These are phyloP conservation scores for Penicillium manginii DNA, from an alignment of 495 filamentous ascomycete genomes.

Conservation along the genomic window DNA sequence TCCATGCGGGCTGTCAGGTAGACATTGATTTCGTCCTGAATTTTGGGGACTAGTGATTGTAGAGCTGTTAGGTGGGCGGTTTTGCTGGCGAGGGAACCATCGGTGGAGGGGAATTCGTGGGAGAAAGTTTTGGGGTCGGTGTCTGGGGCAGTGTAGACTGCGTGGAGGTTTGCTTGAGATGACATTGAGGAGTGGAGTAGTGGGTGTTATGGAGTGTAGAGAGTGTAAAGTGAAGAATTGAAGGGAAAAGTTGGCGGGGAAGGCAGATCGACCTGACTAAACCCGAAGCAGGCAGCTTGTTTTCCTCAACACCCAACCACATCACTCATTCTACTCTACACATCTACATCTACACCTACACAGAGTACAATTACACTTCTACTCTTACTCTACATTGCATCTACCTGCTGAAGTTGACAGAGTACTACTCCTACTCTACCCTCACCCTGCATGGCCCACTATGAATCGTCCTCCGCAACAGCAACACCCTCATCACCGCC, in stretches of 20 bases:
- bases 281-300: no score
- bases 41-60: slow-evolving; percentile 56
- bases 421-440: no score
- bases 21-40: slow-evolving; percentile 78
- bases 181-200: neutral
- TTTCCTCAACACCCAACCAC: no score
- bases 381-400: no score
- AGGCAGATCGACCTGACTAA: slow-evolving; percentile 12
- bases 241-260: no score
- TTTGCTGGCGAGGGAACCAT: slow-evolving; percentile 51
- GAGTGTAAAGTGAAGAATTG: neutral
- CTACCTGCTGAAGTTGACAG: no score
- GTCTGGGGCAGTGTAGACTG: slow-evolving; percentile 62
- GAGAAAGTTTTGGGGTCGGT: slow-evolving; percentile 41
- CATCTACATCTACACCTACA: no score
- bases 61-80: slow-evolving; percentile 69
- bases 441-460: neutral
- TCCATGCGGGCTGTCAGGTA: slow-evolving; percentile 90
- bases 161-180: slow-evolving; percentile 43
- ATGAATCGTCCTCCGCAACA: neutral
- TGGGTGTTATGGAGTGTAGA: neutral
- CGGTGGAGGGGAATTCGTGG: slow-evolving; percentile 44
- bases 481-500: slow-evolving; percentile 22
- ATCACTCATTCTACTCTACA: no score
- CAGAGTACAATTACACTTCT: no score